phyloP scores from a whole-genome alignment of 108 stramenopile species.

The Nitzschia putrida region DNA sequence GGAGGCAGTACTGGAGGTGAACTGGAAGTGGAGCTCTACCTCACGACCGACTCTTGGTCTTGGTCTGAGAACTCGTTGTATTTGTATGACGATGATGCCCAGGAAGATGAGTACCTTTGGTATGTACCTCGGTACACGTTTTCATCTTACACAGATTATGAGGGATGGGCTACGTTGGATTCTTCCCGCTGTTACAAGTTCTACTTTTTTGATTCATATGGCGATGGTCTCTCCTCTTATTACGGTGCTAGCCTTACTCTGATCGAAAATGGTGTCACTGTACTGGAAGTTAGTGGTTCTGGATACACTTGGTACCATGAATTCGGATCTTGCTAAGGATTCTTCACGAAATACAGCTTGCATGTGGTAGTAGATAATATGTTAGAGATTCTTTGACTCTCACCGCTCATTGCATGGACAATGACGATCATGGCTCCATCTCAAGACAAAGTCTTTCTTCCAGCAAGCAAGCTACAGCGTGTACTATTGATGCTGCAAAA shows the following conservation, averaged over 20 bases:
- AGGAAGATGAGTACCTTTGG: slow-evolving; percentile 1
- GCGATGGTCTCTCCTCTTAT: background rate
- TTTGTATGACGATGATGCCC: slow-evolving; percentile 4
- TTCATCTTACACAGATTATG: background rate
- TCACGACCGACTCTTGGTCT: slow-evolving; percentile 3
- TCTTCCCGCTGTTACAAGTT: slow-evolving; percentile 9
- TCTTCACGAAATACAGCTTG: too few species aligned
- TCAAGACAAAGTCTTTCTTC: too few species aligned
- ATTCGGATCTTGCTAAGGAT: slow-evolving; percentile 3
- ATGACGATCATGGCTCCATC: too few species aligned
- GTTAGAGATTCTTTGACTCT: too few species aligned
- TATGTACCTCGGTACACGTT: background rate
- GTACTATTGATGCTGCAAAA: too few species aligned
- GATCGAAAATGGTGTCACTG: background rate
- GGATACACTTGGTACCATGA: background rate
- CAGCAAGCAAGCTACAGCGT: too few species aligned
- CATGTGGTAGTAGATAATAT: too few species aligned
- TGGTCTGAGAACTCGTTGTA: slow-evolving; percentile 5
- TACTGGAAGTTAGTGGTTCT: background rate
- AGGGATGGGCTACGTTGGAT: background rate
- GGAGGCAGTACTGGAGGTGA: background rate
- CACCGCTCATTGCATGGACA: too few species aligned
- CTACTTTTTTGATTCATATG: slow-evolving; percentile 7
- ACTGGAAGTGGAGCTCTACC: background rate
- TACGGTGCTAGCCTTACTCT: slow-evolving; percentile 5